A percentile compares a stretch with the other conserved stretches of the same genome.
Evolutionary conservation across 192 early-diverging fungal genomes (phyloP).

Genomic region (Tieghemiomyces parasiticus): DNA sequence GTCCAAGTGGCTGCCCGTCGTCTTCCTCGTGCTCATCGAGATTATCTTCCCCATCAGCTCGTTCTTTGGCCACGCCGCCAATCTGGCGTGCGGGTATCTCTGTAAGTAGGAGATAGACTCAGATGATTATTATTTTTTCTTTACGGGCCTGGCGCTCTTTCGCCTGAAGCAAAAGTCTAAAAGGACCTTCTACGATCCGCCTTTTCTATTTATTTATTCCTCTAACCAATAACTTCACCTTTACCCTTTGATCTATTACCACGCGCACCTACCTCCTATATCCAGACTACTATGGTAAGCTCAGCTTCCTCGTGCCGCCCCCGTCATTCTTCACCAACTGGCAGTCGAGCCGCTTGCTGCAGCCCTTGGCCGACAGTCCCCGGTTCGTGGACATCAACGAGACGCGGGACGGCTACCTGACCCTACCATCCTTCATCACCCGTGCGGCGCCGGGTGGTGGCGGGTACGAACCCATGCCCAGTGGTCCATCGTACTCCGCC

Average conservation of each 20-base stretch:
- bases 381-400: slow-evolving; percentile 1
- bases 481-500: too few species aligned
- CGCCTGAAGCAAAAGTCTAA: background rate
- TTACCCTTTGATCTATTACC: background rate
- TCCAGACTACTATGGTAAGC: background rate
- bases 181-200: background rate
- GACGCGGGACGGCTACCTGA: too few species aligned
- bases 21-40: background rate
- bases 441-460: too few species aligned
- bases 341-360: background rate
- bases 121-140: background rate
- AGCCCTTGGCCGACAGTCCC: background rate
- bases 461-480: too few species aligned
- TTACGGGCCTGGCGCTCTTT: background rate
- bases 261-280: background rate
- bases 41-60: background rate
- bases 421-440: too few species aligned
- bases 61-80: background rate
- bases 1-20: background rate
- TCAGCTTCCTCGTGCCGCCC: background rate
- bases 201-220: background rate
- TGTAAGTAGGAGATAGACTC: background rate
- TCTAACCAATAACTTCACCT: background rate
- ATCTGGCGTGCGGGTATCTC: background rate
- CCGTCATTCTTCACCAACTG: background rate